Evolutionary conservation across 1,284 basidiomycete species (phyloP).

Genomic region (Fomitopsis betulina): DNA sequence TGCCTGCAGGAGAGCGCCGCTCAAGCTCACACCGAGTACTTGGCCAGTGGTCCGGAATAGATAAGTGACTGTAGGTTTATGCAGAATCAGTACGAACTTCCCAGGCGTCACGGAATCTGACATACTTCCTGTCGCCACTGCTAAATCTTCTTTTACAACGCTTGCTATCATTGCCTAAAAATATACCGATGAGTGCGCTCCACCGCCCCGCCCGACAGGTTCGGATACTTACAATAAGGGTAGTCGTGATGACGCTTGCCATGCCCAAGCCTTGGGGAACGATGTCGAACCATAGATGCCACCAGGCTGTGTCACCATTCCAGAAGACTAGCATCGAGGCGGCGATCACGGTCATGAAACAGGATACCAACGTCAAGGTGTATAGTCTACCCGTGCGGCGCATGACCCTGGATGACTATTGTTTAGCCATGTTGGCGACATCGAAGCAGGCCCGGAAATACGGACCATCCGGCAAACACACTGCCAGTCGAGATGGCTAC

Average conservation of each 20-base stretch:
- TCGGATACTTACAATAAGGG: constrained; percentile 58
- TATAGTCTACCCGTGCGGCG: constrained; percentile 80
- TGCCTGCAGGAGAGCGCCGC: constrained; percentile 77
- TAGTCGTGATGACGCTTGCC: constrained; percentile 79
- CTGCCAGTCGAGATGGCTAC: constrained; percentile 77
- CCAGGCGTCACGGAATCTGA: constrained; percentile 29
- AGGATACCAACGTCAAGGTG: constrained; percentile 60
- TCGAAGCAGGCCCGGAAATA: constrained; percentile 6
- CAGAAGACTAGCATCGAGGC: constrained; percentile 56
- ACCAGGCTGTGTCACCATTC: constrained; percentile 55
- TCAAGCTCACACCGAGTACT: constrained; percentile 83
- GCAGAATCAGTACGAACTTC: neutral
- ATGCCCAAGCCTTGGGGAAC: constrained; percentile 80
- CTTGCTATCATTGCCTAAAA: constrained; percentile 78
- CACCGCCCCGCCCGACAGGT: neutral
- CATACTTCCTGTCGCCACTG: constrained; percentile 81
- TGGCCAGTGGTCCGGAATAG: constrained; percentile 89
- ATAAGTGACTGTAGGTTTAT: constrained; percentile 66
- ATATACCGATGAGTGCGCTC: constrained; percentile 12
- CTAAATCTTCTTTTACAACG: constrained; percentile 77
- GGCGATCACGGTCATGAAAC: constrained; percentile 48
- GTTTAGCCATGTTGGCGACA: constrained; percentile 5
- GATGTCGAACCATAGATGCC: constrained; percentile 74
- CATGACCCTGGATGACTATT: constrained; percentile 57
- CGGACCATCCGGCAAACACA: constrained; percentile 79